phyloP scores from a whole-genome alignment of 2,329 filamentous ascomycete species.

The Ceratocystis variospora region DNA sequence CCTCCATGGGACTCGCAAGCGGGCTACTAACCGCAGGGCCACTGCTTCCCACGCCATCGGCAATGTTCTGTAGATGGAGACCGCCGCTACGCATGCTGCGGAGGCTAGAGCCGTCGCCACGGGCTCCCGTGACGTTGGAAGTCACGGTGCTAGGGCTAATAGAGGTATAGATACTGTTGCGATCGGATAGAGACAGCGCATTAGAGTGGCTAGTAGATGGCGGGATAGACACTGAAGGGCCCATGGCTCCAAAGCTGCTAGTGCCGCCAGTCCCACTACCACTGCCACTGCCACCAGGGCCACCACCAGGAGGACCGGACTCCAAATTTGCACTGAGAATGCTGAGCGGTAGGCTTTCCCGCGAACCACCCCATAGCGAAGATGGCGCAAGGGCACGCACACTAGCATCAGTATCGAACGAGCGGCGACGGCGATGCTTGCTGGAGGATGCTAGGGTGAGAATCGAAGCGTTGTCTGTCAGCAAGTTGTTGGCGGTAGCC shows the following conservation, averaged over 20 bases:
- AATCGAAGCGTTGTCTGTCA: slow-evolving; percentile 77
- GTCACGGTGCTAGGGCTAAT: slow-evolving; percentile 32
- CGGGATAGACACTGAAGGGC: slow-evolving; percentile 37
- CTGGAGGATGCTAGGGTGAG: slow-evolving; percentile 72
- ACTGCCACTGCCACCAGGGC: background rate
- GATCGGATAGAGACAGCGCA: slow-evolving; percentile 35
- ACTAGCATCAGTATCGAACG: slow-evolving; percentile 74
- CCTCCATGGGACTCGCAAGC: slow-evolving; percentile 43
- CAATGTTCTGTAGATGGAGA: slow-evolving; percentile 55
- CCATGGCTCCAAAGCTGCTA: background rate
- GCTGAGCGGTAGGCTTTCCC: slow-evolving; percentile 65
- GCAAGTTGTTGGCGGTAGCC: slow-evolving; percentile 68
- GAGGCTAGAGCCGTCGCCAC: slow-evolving; percentile 60
- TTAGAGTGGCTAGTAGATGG: slow-evolving; percentile 72
- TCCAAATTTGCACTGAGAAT: slow-evolving; percentile 56
- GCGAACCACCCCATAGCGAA: slow-evolving; percentile 67
- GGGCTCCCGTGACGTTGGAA: background rate
- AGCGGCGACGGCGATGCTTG: slow-evolving; percentile 61
- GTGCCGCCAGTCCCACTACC: background rate
- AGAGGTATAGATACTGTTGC: slow-evolving; percentile 55
- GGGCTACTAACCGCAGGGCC: slow-evolving; percentile 40
- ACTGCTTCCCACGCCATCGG: slow-evolving; percentile 70
- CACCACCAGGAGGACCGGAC: background rate
- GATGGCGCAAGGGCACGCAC: slow-evolving; percentile 73
- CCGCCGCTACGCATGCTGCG: slow-evolving; percentile 63